These are phyloP conservation scores for Helicostylum pulchrum DNA, from an alignment of 192 early-diverging fungal species.

Conservation along the genomic window DNA sequence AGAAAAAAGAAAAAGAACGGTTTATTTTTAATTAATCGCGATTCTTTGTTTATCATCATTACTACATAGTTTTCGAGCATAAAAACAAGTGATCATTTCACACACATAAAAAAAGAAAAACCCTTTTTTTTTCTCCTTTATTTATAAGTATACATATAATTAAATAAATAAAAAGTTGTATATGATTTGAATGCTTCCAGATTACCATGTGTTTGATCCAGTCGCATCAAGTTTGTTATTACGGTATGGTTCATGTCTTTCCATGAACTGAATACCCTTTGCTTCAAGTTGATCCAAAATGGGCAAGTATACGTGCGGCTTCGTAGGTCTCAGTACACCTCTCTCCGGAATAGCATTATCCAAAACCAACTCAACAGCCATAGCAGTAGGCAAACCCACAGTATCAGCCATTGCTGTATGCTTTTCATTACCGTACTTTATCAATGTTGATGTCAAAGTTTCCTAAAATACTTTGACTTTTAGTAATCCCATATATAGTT, in stretches of 20 bases:
- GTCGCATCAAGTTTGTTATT: conserved; percentile 11
- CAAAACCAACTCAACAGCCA: conserved; percentile 69
- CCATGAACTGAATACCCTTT: conserved; percentile 63
- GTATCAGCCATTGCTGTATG: conserved; percentile 83
- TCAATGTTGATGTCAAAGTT: conserved; percentile 65
- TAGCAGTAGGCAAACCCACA: conserved; percentile 76
- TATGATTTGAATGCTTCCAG: neutral
- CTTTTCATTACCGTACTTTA: conserved; percentile 62
- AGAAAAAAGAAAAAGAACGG: neutral
- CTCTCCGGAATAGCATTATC: conserved; percentile 49
- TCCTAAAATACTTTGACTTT: conserved; percentile 22
- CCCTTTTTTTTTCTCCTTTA: no score
- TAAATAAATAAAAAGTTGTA: neutral
- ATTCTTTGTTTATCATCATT: no score
- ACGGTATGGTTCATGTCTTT: conserved; percentile 33
- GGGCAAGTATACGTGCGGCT: conserved; percentile 68
- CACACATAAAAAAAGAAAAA: no score
- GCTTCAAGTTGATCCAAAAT: conserved; percentile 61
- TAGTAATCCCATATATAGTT: conserved; percentile 4
- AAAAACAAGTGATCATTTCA: no score
- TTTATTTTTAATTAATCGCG: neutral
- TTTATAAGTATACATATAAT: no score
- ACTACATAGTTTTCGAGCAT: no score
- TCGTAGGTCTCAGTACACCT: conserved; percentile 66
- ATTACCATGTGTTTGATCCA: conserved; percentile 30